Base-by-base conservation (phyloP, 1,284 basidiomycete genomes). In the Heterobasidion parviporum region DNA sequence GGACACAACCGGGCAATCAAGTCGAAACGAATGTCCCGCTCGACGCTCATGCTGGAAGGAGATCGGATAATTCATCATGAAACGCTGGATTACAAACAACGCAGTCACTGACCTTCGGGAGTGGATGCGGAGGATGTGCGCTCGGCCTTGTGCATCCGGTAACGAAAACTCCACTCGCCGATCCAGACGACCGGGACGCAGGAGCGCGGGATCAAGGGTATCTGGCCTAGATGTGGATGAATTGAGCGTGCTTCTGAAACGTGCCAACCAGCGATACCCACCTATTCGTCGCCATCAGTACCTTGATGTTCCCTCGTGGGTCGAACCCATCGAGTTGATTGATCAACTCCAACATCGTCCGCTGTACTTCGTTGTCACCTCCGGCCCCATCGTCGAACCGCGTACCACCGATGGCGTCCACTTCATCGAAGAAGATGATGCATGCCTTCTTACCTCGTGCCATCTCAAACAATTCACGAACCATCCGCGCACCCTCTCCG, bases 401-500 rank as follows among this genome's bases (percentile, higher is more conserved):
- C n/a, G 97, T 96, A 59, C 96, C 97, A 70, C 97, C 97, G 64
- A 99, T 94, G 41, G 96, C 95, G 64, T 97, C 94, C 34, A 97
- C 87, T 76, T 99, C 97, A 66, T 99, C 97, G 65, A 99, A 99
- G 77, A 99, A 99, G 70, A 99, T 98, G 68, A 99, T 99, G 68
- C 97, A 99, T 1, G 97, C 97, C 73, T 98, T 99, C 79, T 99
- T 99, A 63, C 89, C 90, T 58, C 97, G 82, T 43, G 97, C 97
- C 94, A 99, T 98, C 75, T 99, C 97, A 72, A 99, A 99, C 58
- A 99, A 77, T 69, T 99, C 97, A 57, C 97, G 85, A 20, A 99
- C 96, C 97, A 99, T 98, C 58, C 97, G 82, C 1, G 97, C 97
- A 59, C 97, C 97, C 72, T 99, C 97, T 54, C 97, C 97, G 51